Evolutionary conservation across 2,329 filamentous ascomycete genomes (phyloP).

Genomic region (Xylariomycetidae sp.): DNA sequence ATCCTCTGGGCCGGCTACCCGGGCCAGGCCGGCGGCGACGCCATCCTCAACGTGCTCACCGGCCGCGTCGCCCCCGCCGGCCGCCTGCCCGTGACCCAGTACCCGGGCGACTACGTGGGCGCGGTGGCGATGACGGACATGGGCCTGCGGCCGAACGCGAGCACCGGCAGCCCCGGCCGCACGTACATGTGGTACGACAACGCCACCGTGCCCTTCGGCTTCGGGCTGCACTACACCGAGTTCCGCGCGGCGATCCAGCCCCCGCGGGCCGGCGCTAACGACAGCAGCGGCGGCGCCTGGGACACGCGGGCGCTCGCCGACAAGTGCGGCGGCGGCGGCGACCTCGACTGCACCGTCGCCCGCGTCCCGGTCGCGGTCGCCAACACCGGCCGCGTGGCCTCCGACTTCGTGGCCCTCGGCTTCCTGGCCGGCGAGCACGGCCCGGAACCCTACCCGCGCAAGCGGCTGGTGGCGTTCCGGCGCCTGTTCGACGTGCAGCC

Average conservation of each 20-base stretch:
- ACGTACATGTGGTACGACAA: conserved; percentile 46
- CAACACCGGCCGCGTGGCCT: conserved; percentile 33
- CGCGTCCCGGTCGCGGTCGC: conserved; percentile 30
- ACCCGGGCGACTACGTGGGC: conserved; percentile 37
- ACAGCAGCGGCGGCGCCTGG: conserved; percentile 3
- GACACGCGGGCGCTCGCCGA: conserved; percentile 30
- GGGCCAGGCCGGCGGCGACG: conserved; percentile 44
- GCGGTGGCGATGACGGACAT: conserved; percentile 44
- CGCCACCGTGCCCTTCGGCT: conserved; percentile 37
- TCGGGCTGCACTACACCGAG: conserved; percentile 42
- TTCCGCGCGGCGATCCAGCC: conserved; percentile 23
- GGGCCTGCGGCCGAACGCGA: conserved; percentile 35
- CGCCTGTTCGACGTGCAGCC: conserved; percentile 26
- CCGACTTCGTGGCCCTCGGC: conserved; percentile 38
- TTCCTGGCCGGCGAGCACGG: conserved; percentile 34
- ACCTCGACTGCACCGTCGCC: conserved; percentile 33
- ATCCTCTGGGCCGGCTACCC: conserved; percentile 47
- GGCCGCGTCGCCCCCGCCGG: conserved; percentile 40
- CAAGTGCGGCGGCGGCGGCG: conserved; percentile 23
- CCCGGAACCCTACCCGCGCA: conserved; percentile 38
- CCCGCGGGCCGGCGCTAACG: not conserved
- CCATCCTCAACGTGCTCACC: conserved; percentile 41
- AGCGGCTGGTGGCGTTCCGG: conserved; percentile 37
- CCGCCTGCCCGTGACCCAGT: conserved; percentile 41
- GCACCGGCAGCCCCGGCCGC: conserved; percentile 32